Evolutionary conservation across 2,329 filamentous ascomycete species (phyloP).

Genomic region (Drechslerella coelobrocha): DNA sequence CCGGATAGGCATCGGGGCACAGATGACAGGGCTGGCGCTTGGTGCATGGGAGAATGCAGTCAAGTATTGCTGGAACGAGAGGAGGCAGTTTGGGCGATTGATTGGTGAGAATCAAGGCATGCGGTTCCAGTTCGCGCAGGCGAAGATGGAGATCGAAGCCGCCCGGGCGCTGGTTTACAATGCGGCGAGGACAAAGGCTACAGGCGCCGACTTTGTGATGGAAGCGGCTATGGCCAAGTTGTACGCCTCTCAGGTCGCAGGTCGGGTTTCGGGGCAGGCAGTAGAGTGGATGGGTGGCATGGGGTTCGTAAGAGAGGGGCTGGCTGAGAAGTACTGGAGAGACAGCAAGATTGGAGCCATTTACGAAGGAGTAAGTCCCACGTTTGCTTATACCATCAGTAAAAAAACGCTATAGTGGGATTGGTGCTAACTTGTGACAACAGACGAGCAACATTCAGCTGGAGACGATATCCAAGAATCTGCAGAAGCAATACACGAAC

Average conservation of each 20-base stretch:
- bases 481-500: conserved; percentile 73
- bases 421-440: conserved; percentile 1
- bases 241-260: conserved; percentile 89
- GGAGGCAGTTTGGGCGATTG: conserved; percentile 91
- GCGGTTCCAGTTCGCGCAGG: conserved; percentile 98
- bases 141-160: conserved; percentile 90
- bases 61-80: conserved; percentile 96
- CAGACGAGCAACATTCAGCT: conserved; percentile 70
- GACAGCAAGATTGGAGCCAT: conserved; percentile 99
- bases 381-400: conserved; percentile 49
- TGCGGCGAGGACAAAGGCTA: conserved; percentile 96
- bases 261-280: conserved; percentile 80
- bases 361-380: conserved; percentile 76
- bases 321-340: conserved; percentile 96
- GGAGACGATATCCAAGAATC: conserved; percentile 72
- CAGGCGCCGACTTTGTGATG: conserved; percentile 83
- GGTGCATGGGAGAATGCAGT: conserved; percentile 96
- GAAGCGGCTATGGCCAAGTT: conserved; percentile 99
- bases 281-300: conserved; percentile 99
- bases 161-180: conserved; percentile 94
- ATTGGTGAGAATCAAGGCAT: conserved; percentile 98
- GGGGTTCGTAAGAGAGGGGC: conserved; percentile 95
- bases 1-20: conserved; percentile 94
- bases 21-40: conserved; percentile 96
- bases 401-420: conserved; percentile 49